phyloP scores from a whole-genome alignment of 495 filamentous ascomycete genomes.

The Pseudevernia furfuracea region DNA sequence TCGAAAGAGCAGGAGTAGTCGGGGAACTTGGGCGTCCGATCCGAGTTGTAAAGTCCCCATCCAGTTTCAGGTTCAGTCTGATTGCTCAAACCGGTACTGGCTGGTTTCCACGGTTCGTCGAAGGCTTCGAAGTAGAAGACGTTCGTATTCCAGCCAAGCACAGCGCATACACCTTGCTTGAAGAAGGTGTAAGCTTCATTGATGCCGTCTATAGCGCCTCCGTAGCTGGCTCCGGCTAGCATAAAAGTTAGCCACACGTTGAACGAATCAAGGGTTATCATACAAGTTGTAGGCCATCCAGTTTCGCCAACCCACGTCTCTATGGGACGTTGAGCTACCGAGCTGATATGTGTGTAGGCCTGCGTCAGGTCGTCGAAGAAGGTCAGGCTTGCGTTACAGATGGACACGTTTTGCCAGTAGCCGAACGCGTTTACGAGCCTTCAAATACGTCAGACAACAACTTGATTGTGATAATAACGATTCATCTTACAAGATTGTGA shows the following conservation, averaged over 20 bases:
- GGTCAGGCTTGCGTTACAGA: slow-evolving; percentile 54
- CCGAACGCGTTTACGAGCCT: slow-evolving; percentile 72
- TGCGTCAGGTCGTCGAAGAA: slow-evolving; percentile 70
- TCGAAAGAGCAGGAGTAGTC: slow-evolving; percentile 43
- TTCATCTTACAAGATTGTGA: slow-evolving; percentile 53
- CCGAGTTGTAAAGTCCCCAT: slow-evolving; percentile 65
- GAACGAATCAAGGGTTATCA: slow-evolving; percentile 5
- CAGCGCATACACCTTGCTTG: slow-evolving; percentile 59
- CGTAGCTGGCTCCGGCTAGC: slow-evolving; percentile 55
- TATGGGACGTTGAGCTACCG: slow-evolving; percentile 47
- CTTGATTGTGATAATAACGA: background rate
- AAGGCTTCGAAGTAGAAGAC: slow-evolving; percentile 83
- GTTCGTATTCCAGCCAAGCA: slow-evolving; percentile 65
- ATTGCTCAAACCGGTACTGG: slow-evolving; percentile 60
- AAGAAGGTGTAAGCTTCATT: slow-evolving; percentile 56
- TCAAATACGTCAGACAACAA: slow-evolving; percentile 12
- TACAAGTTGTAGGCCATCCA: slow-evolving; percentile 53
- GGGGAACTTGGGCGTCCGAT: slow-evolving; percentile 54
- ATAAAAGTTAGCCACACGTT: slow-evolving; percentile 7
- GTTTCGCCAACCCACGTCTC: slow-evolving; percentile 75
- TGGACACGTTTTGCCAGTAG: slow-evolving; percentile 69
- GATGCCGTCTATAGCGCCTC: slow-evolving; percentile 53
- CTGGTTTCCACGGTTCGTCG: slow-evolving; percentile 74
- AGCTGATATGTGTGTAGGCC: slow-evolving; percentile 62
- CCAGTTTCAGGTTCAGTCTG: slow-evolving; percentile 60